Evolutionary conservation across 2,329 filamentous ascomycete genomes (phyloP), one percentile per base, ranked within the genome.

Genomic region (Didymosphaeria variabile): DNA sequence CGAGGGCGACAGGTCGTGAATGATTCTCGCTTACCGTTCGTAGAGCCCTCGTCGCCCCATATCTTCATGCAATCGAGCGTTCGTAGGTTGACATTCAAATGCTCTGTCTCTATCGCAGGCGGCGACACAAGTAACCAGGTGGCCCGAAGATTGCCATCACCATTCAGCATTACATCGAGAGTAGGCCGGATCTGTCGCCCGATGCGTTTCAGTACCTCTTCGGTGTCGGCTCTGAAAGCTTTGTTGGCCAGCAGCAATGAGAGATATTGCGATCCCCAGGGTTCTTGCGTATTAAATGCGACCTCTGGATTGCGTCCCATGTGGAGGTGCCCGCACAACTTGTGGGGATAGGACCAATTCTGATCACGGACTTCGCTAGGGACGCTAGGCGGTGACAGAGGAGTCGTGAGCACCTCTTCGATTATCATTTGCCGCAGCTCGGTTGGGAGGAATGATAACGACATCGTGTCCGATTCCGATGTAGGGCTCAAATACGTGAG

Each of bases 371-470:
- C 45, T 46, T 56, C 54, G 54, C 21, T 56, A 17, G 54, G 54
- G n/a, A 26, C 45, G 31, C 42, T 49, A 46, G 54, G 54, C 29
- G 54, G 54, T 32, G 31, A 26, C 23, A 56, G 45, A 36, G 54
- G 54, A 49, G 54, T 56, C 42, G 54, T 49, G 54, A 56, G 26
- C 21, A 49, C 54, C 19, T 56, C 45, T 19, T 44, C 42, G 54
- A 56, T 56, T 36, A 56, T 21, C 17, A 56, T 36, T 38, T 56
- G 54, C 26, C 54, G 54, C 54, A 56, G 42, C 42, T 56, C 54
- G 5, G 44, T 26, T 17, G 54, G 54, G 10, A 56, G 31, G n/a
- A 8, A 26, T n/a, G 54, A 36, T 17, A 56, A 47, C 6, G 54
- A 13, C 54, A 56, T 56, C 13, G 26, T 49, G 40, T 32, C 26